Conservation (phyloP, 176 grass and related monocot genomes). For the Oryza brachyantha region DNA sequence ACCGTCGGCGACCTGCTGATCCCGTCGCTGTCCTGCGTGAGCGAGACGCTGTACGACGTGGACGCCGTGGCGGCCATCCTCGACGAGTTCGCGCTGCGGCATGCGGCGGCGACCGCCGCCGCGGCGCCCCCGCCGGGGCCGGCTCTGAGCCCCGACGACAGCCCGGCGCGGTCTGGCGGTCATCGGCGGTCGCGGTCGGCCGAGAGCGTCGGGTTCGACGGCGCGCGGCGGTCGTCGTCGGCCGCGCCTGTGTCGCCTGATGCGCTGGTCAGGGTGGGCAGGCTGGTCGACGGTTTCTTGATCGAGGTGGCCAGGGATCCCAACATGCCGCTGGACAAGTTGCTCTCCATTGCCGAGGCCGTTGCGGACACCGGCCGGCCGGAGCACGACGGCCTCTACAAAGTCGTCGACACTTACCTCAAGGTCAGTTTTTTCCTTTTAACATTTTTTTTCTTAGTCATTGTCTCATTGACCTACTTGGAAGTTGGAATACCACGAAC, state of each 20-base stretch:
- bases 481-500: neutral
- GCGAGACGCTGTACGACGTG: conserved; percentile 63
- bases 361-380: conserved; percentile 63
- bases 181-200: conserved; percentile 73
- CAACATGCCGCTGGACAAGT: conserved; percentile 72
- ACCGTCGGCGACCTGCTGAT: conserved; percentile 59
- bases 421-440: conserved; percentile 37
- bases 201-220: conserved; percentile 85
- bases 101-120: conserved; percentile 20
- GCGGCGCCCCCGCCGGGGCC: neutral
- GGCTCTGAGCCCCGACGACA: conserved; percentile 46
- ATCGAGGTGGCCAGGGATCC: conserved; percentile 59
- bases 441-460: neutral
- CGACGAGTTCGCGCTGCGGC: conserved; percentile 78
- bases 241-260: conserved; percentile 61
- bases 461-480: neutral
- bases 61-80: conserved; percentile 58
- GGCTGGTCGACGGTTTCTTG: conserved; percentile 71
- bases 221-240: conserved; percentile 59
- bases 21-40: conserved; percentile 51
- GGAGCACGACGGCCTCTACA: conserved; percentile 88
- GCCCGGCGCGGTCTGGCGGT: conserved; percentile 37
- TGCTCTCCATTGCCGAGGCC: conserved; percentile 77
- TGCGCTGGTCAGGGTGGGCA: conserved; percentile 62
- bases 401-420: conserved; percentile 85